phyloP scores from a whole-genome alignment of 2,329 filamentous ascomycete species.

The Penicillium nordicum region DNA sequence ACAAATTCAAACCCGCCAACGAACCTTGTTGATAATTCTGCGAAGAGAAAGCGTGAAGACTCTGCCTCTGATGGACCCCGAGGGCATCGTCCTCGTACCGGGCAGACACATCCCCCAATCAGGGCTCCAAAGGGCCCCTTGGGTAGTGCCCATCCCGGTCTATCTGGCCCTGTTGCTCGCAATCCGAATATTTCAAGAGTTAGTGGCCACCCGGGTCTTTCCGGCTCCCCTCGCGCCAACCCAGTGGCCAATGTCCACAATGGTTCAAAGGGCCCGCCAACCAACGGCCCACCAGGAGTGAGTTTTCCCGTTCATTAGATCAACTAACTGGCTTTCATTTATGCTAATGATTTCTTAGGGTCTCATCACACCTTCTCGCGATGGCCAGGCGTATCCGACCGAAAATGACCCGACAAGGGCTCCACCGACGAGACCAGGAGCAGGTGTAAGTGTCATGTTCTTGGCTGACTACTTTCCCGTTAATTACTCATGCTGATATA shows the following conservation, averaged over 20 bases:
- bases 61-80: constrained; percentile 24
- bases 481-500: constrained; percentile 12
- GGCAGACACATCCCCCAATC: constrained; percentile 21
- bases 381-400: constrained; percentile 33
- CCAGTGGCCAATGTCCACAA: background rate
- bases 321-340: constrained; percentile 13
- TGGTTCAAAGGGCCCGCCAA: constrained; percentile 19
- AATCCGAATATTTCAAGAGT: background rate
- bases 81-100: constrained; percentile 28
- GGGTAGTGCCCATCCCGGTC: background rate
- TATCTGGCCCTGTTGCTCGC: background rate
- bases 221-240: background rate
- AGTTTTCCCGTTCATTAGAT: background rate
- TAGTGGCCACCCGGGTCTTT: background rate
- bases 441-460: constrained; percentile 21
- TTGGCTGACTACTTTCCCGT: background rate
- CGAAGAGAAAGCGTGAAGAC: constrained; percentile 36
- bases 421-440: constrained; percentile 14
- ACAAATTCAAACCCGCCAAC: constrained; percentile 19
- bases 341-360: constrained; percentile 30
- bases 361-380: constrained; percentile 41
- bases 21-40: constrained; percentile 13
- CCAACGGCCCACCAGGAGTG: constrained; percentile 12
- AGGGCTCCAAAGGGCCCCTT: constrained; percentile 21
- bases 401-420: constrained; percentile 14